Base-by-base conservation (phyloP, 2,329 filamentous ascomycete genomes). In the Zymoseptoria pseudotritici region DNA sequence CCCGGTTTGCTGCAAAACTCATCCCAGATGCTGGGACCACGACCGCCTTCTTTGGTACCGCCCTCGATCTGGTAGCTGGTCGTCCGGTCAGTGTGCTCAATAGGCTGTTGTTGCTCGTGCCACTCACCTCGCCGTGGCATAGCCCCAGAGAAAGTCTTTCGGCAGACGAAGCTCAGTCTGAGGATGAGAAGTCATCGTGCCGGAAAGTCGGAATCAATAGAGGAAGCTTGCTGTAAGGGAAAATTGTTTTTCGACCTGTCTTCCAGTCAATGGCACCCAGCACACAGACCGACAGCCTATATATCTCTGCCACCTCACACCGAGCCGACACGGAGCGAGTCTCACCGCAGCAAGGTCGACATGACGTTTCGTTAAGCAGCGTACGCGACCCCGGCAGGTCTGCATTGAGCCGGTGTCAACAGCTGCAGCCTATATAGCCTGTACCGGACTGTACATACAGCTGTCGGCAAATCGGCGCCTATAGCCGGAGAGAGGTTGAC, bases 1-100 rank as follows among this genome's bases (percentile, higher is more conserved):
- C 89, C 89, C 6, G 88, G 86, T 57, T 85, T 87, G 63, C 83
- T 83, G 76, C 88, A 92, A 78, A 95, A 95, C n/a, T 83, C 87
- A 76, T 96, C 91, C 91, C 91, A 95, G 74, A 95, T 94, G 63
- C 88, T 90, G 58, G 89, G 86, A 21, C 84, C 88, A 65, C 90
- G 88, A 65, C 90, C 91, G 72, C 93, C 90, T 71, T 87, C 83
- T 54, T 87, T 79, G 49, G 82, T 79, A 54, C 85, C 86, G 60
- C 91, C 91, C 79, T 96, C 91, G 67, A 96, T 89, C 74, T 96
- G 90, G 79, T 94, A 95, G 72, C 90, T 94, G 71, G 49, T 57
- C 9, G 46, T 46, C 3, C 20, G 51, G 20, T 53, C 46, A 49
- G 58, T 31, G 20, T 26, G 13, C 46, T 26, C 2, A 19, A n/a